Percentiles rank a stretch among this genome's conserved stretches.
phyloP scores from a whole-genome alignment of 441 rosid genomes.

The Iberis amara region DNA sequence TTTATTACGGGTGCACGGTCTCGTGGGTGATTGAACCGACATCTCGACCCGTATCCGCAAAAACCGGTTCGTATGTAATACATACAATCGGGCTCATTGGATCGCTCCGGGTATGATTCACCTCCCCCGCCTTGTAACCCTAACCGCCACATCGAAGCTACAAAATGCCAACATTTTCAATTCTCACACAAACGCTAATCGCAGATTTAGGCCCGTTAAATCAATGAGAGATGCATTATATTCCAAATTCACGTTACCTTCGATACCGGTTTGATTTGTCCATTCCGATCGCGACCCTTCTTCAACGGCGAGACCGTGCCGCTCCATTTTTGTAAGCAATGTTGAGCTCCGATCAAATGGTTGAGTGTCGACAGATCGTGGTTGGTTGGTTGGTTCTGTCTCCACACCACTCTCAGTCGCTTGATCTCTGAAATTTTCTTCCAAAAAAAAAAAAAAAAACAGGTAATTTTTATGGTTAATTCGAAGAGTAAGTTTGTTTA shows the following conservation, averaged over 20 bases:
- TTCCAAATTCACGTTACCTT: constrained; percentile 39
- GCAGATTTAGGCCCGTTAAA: constrained; percentile 17
- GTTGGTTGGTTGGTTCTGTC: constrained; percentile 15
- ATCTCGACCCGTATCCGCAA: constrained; percentile 73
- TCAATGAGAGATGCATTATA: constrained; percentile 4
- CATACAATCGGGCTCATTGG: constrained; percentile 63
- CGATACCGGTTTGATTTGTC: constrained; percentile 51
- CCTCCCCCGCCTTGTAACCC: constrained; percentile 35
- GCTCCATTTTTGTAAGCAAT: constrained; percentile 43
- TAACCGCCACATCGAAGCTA: constrained; percentile 56
- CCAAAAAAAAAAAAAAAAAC: neutral
- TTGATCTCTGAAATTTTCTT: constrained; percentile 15
- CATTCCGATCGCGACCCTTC: constrained; percentile 60
- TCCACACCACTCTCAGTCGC: constrained; percentile 18
- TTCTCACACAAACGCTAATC: constrained; percentile 15
- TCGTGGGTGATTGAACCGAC: constrained; percentile 93
- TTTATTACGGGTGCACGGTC: constrained; percentile 61
- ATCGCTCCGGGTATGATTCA: constrained; percentile 69
- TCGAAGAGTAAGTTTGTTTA: neutral
- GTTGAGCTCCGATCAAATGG: constrained; percentile 42
- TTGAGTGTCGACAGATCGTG: constrained; percentile 30
- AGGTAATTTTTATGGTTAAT: constrained; percentile 10
- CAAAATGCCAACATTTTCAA: constrained; percentile 28
- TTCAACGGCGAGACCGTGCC: constrained; percentile 51
- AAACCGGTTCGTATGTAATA: constrained; percentile 67